These are phyloP conservation scores for Stagonosporopsis chrysanthemi DNA, from an alignment of 2,329 filamentous ascomycete genomes.

Conservation along the genomic window DNA sequence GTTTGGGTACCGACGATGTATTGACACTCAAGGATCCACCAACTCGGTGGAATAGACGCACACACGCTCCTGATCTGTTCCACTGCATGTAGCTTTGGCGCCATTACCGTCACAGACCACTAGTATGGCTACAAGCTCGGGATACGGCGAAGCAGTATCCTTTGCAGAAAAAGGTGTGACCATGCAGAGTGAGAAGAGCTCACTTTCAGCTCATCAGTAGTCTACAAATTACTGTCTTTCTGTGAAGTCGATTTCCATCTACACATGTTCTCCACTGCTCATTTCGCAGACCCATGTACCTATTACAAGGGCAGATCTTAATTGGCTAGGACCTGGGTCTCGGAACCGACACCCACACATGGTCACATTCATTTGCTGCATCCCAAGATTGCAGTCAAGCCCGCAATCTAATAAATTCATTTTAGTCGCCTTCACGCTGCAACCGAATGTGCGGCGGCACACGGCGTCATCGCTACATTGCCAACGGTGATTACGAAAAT, in stretches of 20 bases:
- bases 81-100: not conserved
- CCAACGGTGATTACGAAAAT: constrained; percentile 6
- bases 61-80: not conserved
- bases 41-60: not conserved
- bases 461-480: not conserved
- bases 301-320: constrained; percentile 11
- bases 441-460: not conserved
- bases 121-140: not conserved
- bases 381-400: constrained; percentile 19
- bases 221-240: not conserved
- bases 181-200: not conserved
- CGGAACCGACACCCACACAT: constrained; percentile 4
- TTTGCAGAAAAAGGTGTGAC: not conserved
- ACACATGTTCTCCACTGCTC: not conserved
- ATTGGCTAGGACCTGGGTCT: constrained; percentile 9
- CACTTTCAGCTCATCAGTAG: not conserved
- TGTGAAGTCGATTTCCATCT: not conserved
- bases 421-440: constrained; percentile 2
- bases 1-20: not conserved
- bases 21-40: not conserved
- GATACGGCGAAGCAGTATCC: not conserved
- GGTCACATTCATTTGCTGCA: constrained; percentile 1
- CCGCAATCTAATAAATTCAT: constrained; percentile 12
- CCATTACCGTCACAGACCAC: no score
- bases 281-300: constrained; percentile 7